Evolutionary conservation across 2,329 filamentous ascomycete species (phyloP), one percentile per base, ranked within the genome.

Genomic region (Colletotrichum paranaense): DNA sequence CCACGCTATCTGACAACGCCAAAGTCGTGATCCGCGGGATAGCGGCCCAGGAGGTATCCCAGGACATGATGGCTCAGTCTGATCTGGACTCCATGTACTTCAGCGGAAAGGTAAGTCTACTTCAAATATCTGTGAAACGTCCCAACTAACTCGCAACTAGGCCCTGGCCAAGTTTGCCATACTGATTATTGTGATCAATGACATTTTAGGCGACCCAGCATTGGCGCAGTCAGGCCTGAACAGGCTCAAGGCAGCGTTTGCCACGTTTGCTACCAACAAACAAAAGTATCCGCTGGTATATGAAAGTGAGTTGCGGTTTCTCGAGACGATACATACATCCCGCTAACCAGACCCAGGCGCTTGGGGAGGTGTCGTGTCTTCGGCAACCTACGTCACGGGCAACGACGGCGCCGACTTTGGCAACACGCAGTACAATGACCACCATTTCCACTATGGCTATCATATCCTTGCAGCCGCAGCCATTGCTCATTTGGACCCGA

Each of bases 41-140:
- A 9, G 93, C 94, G 1, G 86, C 88, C n/a, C 88, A 87, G 24
- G 97, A 99, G 81, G 85, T 97, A 1, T 88, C 90, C 1, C 92
- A 97, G 82, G 88, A 95, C 79, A 94, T 98, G 82, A 82, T 86
- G n/a, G 84, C 85, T 0, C 92, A 97, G 78, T 91, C 91, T 5
- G 90, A 97, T 75, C 85, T 94, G 46, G 90, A 96, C 80, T 97
- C 95, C 49, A 95, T 98, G 91, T 98, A 98, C 82, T 98, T 93
- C 82, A 94, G 93, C 77, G 97, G 97, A 77, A 98, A 96, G 86
- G 93, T 89, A 73, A 76, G 81, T 73, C 8, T 82, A 24, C 2
- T 42, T 30, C 59, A 16, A 2, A 11, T 28, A 12, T 1, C 16
- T 7, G 19, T 5, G 6, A 19, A 5, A 9, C 1, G 4, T 5